Evolutionary conservation across 805 yeast genomes (phyloP), one percentile per base, ranked within the genome.

Genomic region (Hyphopichia homilentoma): DNA sequence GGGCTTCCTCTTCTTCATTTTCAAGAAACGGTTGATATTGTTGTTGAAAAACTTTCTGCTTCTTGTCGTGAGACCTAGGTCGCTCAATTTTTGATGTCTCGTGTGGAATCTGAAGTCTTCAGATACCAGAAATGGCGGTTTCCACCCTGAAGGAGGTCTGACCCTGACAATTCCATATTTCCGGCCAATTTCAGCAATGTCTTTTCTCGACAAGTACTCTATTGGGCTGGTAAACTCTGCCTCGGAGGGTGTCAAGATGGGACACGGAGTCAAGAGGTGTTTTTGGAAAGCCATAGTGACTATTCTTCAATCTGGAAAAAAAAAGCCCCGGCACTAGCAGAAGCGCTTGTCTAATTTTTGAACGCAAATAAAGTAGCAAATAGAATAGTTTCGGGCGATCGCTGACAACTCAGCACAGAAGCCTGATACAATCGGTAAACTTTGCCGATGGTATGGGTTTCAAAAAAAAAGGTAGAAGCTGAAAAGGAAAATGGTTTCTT

Each of bases 51-150:
- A 77, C 37, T 70, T 60, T 29, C 89, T 61, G 21, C 81, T 74
- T 40, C 94, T 62, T 36, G 80, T 79, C 6, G 71, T 52, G 12
- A 84, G 51, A 16, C 81, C 79, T 47, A 84, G 58, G 49, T 82
- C 86, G 44, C 75, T 72, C 33, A 84, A 48, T 29, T 68, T 73
- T 50, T 84, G 93, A n/a, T 79, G 50, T 34, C 94, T 56, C 6
- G 87, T 81, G 40, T 75, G 79, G 48, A 84, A 84, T 30, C 57
- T 67, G 54, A 84, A 83, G 5, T 59, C 46, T 28, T 65, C 61
- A 30, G 81, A 67, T 14, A 83, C 59, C 34, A 77, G 67, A 40
- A 81, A 70, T 0, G 75, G 76, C 0, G 81, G 80, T 29, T 49
- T 50, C 79, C 80, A 76, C n/a, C 47, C 55, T 12, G 41, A 34